Evolutionary conservation across 129 eudicot species (phyloP), one percentile per base, ranked within the genome.

Genomic region (Escallonia herrerae): DNA sequence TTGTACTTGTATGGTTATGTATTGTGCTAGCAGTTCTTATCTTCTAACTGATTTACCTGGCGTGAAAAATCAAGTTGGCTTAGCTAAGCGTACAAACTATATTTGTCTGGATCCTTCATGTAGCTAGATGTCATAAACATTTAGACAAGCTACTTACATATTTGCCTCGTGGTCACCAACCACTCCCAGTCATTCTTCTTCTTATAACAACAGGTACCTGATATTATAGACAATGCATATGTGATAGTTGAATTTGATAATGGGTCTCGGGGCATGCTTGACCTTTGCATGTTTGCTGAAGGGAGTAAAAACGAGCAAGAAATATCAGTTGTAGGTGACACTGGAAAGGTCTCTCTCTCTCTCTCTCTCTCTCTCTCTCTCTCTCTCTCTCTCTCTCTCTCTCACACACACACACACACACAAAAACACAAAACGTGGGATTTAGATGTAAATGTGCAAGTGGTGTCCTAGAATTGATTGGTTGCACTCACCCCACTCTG

Each of bases 261-360:
- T 49, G 96, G 99, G 46, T 68, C 95, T 1, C 80, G 99, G 58
- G 99, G 96, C 56, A 77, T 94, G 90, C 95, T 94, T 41, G 99
- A 94, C 76, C 95, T 94, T 52, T 94, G 96, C 73, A 94, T 94
- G 99, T 94, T 94, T 76, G 99, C 99, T 4, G 99, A 94, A 82
- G 99, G 99, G 62, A 94, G 96, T 82, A 89, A 84, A 93, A 94
- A 94, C 49, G 90, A 94, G 70, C 99, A 94, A 82, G 99, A 94
- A 87, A 94, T 94, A 74, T 83, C 95, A 15, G 93, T 94, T 15
- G 77, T 94, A 52, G 96, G 99, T 54, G 91, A 94, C 59, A 38
- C 64, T 15, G 99, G 96, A 56, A 94, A 94, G 98, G 98, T 88
- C 74, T 42, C 8, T 37, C 13, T 15, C 22, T n/a, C 12, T 52